Conservation (phyloP, 208 protist species). For the Phytomonas sp. region DNA sequence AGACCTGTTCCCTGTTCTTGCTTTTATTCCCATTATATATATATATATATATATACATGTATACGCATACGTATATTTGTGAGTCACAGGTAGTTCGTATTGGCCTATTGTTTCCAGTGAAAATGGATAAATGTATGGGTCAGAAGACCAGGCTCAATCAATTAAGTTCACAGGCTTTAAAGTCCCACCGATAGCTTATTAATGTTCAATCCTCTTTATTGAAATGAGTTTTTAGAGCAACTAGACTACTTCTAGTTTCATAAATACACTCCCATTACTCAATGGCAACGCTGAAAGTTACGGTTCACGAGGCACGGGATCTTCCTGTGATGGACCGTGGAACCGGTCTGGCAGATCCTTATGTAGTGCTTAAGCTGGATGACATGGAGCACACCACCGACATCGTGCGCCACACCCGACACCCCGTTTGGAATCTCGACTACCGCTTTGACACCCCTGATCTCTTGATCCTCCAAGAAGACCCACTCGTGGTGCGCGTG, state of each 20-base stretch:
- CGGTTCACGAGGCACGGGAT: conserved; percentile 83
- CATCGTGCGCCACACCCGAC: conserved; percentile 61
- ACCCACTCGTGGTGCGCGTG: conserved; percentile 90
- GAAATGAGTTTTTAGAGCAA: not conserved
- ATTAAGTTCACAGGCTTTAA: not conserved
- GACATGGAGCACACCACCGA: conserved; percentile 72
- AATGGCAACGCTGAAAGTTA: conserved; percentile 89
- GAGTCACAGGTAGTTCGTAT: not conserved
- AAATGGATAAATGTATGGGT: not conserved
- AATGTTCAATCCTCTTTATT: not conserved
- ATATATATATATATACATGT: conserved; percentile 6
- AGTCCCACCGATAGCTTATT: not conserved
- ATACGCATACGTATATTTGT: conserved; percentile 13
- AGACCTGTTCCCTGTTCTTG: not conserved
- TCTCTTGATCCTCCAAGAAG: conserved; percentile 89
- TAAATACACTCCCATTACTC: not conserved
- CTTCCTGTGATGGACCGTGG: conserved; percentile 89
- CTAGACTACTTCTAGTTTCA: not conserved
- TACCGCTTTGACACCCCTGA: conserved; percentile 81
- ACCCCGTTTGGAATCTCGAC: conserved; percentile 78
- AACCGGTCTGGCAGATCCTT: conserved; percentile 82
- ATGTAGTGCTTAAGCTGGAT: conserved; percentile 76
- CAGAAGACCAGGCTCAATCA: not conserved
- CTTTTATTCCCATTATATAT: not conserved
- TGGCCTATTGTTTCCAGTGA: not conserved